phyloP scores from a whole-genome alignment of 108 stramenopile genomes.

The Mayamaea pseudoterrestris region DNA sequence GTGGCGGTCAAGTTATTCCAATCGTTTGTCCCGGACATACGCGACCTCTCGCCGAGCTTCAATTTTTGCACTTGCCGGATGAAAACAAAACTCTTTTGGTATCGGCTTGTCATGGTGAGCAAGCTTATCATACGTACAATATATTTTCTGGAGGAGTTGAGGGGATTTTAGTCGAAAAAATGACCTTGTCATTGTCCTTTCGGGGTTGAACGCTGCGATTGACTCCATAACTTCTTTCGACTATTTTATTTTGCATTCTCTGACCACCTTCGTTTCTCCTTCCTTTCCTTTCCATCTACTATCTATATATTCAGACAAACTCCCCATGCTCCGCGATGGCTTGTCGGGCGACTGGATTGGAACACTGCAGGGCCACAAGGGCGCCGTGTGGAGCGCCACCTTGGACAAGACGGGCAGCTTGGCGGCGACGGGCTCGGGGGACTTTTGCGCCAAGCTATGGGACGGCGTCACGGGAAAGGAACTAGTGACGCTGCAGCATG shows the following conservation, averaged over 20 bases:
- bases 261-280: not conserved
- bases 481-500: constrained; percentile 72
- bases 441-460: constrained; percentile 79
- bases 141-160: too few species aligned
- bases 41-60: constrained; percentile 79
- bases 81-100: constrained; percentile 57
- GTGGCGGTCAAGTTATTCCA: too few species aligned
- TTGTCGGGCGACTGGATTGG: constrained; percentile 98
- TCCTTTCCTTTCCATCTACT: not conserved
- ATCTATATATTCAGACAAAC: constrained; percentile 24
- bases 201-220: not conserved
- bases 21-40: constrained; percentile 93
- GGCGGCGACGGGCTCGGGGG: constrained; percentile 86
- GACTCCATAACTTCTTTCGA: too few species aligned
- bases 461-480: constrained; percentile 78
- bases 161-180: too few species aligned
- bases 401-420: constrained; percentile 72
- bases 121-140: too few species aligned
- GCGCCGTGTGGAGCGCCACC: constrained; percentile 97
- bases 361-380: constrained; percentile 96
- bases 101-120: constrained; percentile 64
- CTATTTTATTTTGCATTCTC: too few species aligned
- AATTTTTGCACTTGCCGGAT: constrained; percentile 44
- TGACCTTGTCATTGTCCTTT: too few species aligned
- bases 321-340: constrained; percentile 95